Evolutionary conservation across 768 basidiomycete species (phyloP).

Genomic region (Mycena maculata): DNA sequence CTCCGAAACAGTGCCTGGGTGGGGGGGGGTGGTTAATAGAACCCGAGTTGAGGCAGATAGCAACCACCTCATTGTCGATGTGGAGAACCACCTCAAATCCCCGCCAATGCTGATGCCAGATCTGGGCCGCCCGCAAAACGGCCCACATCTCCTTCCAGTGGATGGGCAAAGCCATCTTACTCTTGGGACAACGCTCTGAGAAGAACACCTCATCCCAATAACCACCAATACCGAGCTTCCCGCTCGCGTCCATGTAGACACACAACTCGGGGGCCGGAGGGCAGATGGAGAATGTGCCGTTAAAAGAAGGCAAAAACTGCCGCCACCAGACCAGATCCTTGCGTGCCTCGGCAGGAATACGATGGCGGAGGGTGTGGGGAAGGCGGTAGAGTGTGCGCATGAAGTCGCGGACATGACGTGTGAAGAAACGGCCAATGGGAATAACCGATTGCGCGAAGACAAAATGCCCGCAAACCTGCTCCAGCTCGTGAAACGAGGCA

Average conservation of each 20-base stretch:
- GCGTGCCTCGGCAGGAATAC: no score
- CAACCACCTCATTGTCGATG: constrained; percentile 8
- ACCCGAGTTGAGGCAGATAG: constrained; percentile 2
- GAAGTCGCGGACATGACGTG: constrained; percentile 1
- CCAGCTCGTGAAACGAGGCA: constrained; percentile 29
- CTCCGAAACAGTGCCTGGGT: constrained; percentile 9
- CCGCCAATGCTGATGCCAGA: constrained; percentile 6
- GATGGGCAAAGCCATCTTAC: constrained; percentile 32
- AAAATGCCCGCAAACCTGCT: constrained; percentile 23
- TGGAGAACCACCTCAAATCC: constrained; percentile 4
- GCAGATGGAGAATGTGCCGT: constrained; percentile 32
- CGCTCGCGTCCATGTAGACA: constrained; percentile 23
- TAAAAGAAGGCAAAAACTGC: constrained; percentile 24
- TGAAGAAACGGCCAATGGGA: background rate
- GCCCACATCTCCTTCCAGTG: constrained; percentile 40
- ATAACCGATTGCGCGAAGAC: constrained; percentile 10
- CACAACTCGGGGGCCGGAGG: constrained; percentile 21
- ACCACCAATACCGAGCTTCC: constrained; percentile 29
- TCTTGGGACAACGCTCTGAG: constrained; percentile 24
- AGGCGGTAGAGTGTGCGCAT: background rate
- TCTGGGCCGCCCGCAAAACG: constrained; percentile 29
- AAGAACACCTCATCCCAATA: constrained; percentile 34
- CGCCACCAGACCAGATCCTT: constrained; percentile 4
- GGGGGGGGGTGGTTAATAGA: constrained; percentile 15
- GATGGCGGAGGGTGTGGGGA: background rate